These are phyloP conservation scores for Pisolithus tinctorius DNA, from an alignment of 768 basidiomycete genomes.

Conservation along the genomic window DNA sequence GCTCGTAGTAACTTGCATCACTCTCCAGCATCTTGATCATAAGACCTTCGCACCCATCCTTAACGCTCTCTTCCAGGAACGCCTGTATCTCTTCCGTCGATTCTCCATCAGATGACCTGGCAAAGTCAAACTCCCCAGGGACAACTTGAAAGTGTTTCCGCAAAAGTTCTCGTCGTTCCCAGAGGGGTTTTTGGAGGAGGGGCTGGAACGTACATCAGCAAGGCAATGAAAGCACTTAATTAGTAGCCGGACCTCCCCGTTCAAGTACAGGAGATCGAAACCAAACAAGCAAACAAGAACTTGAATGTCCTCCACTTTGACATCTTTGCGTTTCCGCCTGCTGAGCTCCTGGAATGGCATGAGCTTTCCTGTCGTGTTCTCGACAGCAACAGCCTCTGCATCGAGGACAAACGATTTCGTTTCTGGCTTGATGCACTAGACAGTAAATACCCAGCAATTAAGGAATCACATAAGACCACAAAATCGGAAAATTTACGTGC, in stretches of 20 bases:
- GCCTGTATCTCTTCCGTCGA: slow-evolving; percentile 89
- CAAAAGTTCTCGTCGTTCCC: slow-evolving; percentile 71
- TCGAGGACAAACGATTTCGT: slow-evolving; percentile 93
- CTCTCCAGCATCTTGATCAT: slow-evolving; percentile 99
- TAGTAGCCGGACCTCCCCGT: slow-evolving; percentile 68
- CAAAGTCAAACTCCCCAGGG: slow-evolving; percentile 88
- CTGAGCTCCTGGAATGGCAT: slow-evolving; percentile 99
- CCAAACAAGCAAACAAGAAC: slow-evolving; percentile 95
- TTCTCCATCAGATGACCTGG: slow-evolving; percentile 83
- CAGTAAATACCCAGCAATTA: not conserved
- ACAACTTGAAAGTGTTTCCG: slow-evolving; percentile 75
- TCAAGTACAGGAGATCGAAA: slow-evolving; percentile 93
- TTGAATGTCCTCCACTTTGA: slow-evolving; percentile 95
- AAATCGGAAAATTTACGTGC: slow-evolving; percentile 40
- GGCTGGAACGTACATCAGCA: slow-evolving; percentile 46
- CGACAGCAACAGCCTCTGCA: slow-evolving; percentile 95
- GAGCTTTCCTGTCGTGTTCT: slow-evolving; percentile 72
- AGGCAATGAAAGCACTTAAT: not conserved
- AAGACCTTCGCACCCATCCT: slow-evolving; percentile 96
- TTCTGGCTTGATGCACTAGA: slow-evolving; percentile 75
- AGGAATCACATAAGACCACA: not conserved
- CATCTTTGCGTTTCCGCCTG: slow-evolving; percentile 92
- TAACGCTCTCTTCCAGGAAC: slow-evolving; percentile 94
- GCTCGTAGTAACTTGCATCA: slow-evolving; percentile 90
- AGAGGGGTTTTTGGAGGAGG: slow-evolving; percentile 67